Evolutionary conservation across 2,329 filamentous ascomycete genomes (phyloP).

Genomic region (Sarocladium kiliense): DNA sequence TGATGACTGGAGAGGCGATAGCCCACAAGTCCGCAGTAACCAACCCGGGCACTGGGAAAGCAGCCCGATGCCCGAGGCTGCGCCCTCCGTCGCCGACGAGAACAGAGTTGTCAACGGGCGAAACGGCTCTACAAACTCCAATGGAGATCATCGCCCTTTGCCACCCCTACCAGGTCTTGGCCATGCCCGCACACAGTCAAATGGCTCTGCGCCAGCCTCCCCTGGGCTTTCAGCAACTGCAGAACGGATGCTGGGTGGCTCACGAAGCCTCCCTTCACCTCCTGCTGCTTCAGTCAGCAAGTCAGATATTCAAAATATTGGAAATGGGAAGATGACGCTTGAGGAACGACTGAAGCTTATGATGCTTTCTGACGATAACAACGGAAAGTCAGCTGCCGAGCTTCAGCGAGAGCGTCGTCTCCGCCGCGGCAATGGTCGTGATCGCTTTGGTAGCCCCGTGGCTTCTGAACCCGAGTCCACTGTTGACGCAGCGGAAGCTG

Average conservation of each 20-base stretch:
- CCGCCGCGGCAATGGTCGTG: conserved; percentile 53
- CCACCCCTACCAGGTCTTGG: conserved; percentile 72
- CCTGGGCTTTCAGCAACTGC: conserved; percentile 63
- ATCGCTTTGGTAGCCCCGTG: conserved; percentile 39
- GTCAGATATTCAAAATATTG: conserved; percentile 72
- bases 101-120: conserved; percentile 54
- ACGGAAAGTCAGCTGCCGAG: conserved; percentile 54
- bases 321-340: conserved; percentile 70
- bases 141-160: conserved; percentile 76
- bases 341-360: conserved; percentile 84
- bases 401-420: conserved; percentile 65
- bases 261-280: conserved; percentile 67
- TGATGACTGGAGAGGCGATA: conserved; percentile 85
- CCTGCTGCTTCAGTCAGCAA: conserved; percentile 64
- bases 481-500: conserved; percentile 25
- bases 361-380: conserved; percentile 70
- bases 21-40: conserved; percentile 35
- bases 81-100: conserved; percentile 33
- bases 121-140: conserved; percentile 70
- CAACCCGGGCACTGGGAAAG: conserved; percentile 49
- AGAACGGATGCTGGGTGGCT: conserved; percentile 63
- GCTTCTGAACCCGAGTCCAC: conserved; percentile 32
- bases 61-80: conserved; percentile 60
- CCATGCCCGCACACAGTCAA: conserved; percentile 32
- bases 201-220: conserved; percentile 49